Conservation (phyloP, 768 basidiomycete genomes). For the Sarcodon aspratus region DNA sequence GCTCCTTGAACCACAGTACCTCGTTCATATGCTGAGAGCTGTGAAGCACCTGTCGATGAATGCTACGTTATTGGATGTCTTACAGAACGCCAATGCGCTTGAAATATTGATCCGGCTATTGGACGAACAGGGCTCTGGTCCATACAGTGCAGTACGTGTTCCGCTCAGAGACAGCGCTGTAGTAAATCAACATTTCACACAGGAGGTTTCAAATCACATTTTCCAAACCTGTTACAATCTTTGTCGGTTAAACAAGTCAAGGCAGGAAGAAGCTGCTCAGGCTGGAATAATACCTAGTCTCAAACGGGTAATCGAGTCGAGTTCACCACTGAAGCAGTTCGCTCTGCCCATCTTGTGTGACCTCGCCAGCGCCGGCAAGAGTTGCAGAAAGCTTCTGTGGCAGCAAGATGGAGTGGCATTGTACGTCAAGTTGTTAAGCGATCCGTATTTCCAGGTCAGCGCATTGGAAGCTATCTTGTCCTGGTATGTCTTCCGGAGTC, state of each 20-base stretch:
- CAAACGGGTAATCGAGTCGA: constrained; percentile 77
- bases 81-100: constrained; percentile 93
- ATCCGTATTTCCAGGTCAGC: constrained; percentile 88
- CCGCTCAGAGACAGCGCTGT: background rate
- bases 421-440: constrained; percentile 69
- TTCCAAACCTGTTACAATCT: constrained; percentile 98
- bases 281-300: constrained; percentile 91
- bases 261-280: constrained; percentile 96
- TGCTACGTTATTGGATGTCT: constrained; percentile 75
- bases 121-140: constrained; percentile 68
- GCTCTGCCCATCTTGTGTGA: constrained; percentile 96
- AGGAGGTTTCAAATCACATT: constrained; percentile 97
- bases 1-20: constrained; percentile 75
- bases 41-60: constrained; percentile 97
- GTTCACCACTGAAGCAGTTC: constrained; percentile 92
- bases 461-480: constrained; percentile 84
- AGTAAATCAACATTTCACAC: constrained; percentile 1
- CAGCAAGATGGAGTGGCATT: constrained; percentile 82
- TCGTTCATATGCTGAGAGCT: constrained; percentile 85
- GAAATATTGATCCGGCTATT: constrained; percentile 83
- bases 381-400: constrained; percentile 82
- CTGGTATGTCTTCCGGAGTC: constrained; percentile 42
- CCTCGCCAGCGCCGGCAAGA: constrained; percentile 90
- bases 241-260: constrained; percentile 84
- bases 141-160: constrained; percentile 63